Base-by-base conservation (phyloP, 352 stramenopile species). In the Thalassiosira delicatula region DNA sequence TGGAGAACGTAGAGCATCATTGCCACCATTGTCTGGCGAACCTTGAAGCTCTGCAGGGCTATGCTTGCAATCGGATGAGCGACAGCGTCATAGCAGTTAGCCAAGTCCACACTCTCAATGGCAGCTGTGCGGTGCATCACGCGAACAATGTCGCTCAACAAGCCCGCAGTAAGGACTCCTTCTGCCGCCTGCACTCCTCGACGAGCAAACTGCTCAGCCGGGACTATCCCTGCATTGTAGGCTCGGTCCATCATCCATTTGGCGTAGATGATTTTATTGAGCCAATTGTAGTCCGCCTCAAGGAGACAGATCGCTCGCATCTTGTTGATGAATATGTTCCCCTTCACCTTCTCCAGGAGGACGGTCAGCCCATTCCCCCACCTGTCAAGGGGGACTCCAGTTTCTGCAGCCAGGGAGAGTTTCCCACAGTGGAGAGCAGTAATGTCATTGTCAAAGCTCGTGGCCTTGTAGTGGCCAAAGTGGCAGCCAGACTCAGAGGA, bases 11-110 rank as follows among this genome's bases (percentile, higher is more conserved):
- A 61, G 12, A 84, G 70, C 23, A 44, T 61, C 21, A 76, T 33
- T n/a, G 11, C 32, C 19, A 84, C 35, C 19, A 68, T 68, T 2
- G 25, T 35, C 12, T 30, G 19, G 1, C 21, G 61, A 9, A 80
- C 57, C 19, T 42, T 35, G 23, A 65, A 62, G 1, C 29, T 33
- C 61, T 80, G 76, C 0, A 72, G 25, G 0, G 68, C 12, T 8
- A 83, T 63, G 0, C 59, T 75, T 11, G 51, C 46, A 7, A 83
- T 61, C 3, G 42, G 35, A 37, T 83, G 76, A 3, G 49, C 59
- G 1, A 83, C 62, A 25, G 60, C 53, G 32, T 83, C 68, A 56
- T 79, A 83, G 25, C 68, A 79, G 21, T 73, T 66, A 7, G 17
- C 60, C 2, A 75, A 17, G 54, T 83, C 46, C 12, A 67, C 40